Evolutionary conservation across 2,329 filamentous ascomycete species (phyloP).

Genomic region (Phoma sp.): DNA sequence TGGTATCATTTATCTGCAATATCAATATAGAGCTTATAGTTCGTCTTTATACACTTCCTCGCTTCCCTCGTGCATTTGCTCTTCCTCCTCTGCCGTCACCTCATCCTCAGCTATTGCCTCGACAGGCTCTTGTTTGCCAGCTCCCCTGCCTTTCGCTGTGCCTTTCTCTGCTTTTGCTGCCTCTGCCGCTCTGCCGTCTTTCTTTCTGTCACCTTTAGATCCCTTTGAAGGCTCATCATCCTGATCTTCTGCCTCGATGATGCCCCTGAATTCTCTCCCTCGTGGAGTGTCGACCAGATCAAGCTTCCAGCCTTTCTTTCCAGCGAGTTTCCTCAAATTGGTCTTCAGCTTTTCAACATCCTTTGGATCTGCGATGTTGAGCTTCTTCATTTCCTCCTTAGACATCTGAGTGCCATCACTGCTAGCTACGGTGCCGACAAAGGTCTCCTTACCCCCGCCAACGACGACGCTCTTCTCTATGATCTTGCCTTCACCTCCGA

Average conservation of each 20-base stretch:
- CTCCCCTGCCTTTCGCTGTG: slow-evolving; percentile 55
- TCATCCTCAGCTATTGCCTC: slow-evolving; percentile 24
- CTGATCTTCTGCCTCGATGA: slow-evolving; percentile 66
- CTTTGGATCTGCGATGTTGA: slow-evolving; percentile 67
- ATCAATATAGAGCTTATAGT: slow-evolving; percentile 28
- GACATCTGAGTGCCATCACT: slow-evolving; percentile 68
- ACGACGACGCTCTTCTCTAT: slow-evolving; percentile 61
- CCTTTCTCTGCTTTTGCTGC: slow-evolving; percentile 31
- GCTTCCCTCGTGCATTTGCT: slow-evolving; percentile 43
- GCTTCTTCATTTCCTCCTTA: slow-evolving; percentile 70
- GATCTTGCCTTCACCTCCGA: slow-evolving; percentile 61
- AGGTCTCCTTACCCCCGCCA: slow-evolving; percentile 60
- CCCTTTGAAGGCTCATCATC: slow-evolving; percentile 49
- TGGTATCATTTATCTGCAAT: not conserved
- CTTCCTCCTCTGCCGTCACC: slow-evolving; percentile 1
- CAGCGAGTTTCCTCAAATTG: slow-evolving; percentile 71
- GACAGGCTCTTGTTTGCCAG: slow-evolving; percentile 21
- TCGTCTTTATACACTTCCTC: slow-evolving; percentile 52
- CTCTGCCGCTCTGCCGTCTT: slow-evolving; percentile 24
- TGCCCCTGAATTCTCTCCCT: slow-evolving; percentile 70
- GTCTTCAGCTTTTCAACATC: slow-evolving; percentile 72
- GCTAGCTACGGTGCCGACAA: slow-evolving; percentile 59
- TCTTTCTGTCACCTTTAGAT: slow-evolving; percentile 9
- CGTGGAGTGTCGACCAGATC: slow-evolving; percentile 76
- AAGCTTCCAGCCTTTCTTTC: slow-evolving; percentile 77